A percentile compares a stretch with the other conserved stretches of the same genome.
These are phyloP conservation scores for Lanmaoa rubissima DNA, from an alignment of 768 basidiomycete species.

Conservation along the genomic window DNA sequence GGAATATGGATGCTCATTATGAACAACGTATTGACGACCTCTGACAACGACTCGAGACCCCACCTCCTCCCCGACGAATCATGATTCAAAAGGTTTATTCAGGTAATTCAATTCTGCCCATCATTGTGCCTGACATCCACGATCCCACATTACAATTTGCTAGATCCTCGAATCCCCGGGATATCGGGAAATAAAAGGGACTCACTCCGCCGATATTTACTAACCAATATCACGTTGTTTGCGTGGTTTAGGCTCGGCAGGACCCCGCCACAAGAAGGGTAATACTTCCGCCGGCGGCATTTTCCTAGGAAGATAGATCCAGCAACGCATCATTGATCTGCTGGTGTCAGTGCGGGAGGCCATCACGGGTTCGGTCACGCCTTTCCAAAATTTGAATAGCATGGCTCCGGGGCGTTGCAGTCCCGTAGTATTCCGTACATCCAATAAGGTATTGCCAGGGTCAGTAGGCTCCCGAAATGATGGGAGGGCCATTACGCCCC, in stretches of 20 bases:
- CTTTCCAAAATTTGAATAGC: neutral
- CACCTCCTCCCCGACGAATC: conserved; percentile 2
- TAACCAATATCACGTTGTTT: neutral
- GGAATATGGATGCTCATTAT: neutral
- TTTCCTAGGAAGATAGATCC: neutral
- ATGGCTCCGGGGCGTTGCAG: neutral
- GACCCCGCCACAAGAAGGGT: neutral
- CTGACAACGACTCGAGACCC: conserved; percentile 8
- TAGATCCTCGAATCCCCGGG: conserved; percentile 8
- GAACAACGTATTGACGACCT: neutral
- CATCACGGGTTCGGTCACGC: too few relatives aligned
- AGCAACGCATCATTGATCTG: neutral
- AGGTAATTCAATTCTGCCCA: conserved; percentile 2
- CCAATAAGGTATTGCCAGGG: conserved; percentile 5
- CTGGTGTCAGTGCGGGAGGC: neutral
- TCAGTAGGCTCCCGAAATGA: conserved; percentile 3
- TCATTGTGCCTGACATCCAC: conserved; percentile 19
- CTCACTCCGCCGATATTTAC: neutral
- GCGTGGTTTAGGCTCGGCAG: conserved; percentile 11
- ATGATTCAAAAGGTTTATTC: neutral
- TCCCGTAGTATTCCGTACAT: conserved; percentile 4
- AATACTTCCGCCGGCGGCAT: neutral
- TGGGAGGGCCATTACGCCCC: neutral
- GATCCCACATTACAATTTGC: conserved; percentile 1
- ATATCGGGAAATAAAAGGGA: neutral